phyloP scores from a whole-genome alignment of 345 rosid genomes.

The Bretschneidera sinensis region DNA sequence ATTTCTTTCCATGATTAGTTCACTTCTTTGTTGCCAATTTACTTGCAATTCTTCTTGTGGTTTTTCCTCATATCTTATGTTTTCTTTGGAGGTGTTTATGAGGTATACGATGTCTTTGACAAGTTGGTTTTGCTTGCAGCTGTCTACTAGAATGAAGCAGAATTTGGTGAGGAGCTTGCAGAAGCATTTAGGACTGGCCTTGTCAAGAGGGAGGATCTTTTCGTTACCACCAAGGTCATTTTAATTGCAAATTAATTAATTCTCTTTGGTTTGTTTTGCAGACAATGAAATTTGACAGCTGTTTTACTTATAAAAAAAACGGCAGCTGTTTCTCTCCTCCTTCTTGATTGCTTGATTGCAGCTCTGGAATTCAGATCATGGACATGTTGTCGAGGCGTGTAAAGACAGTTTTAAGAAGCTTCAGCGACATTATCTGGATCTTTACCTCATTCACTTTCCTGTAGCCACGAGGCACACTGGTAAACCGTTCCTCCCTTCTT shows the following conservation, averaged over 20 bases:
- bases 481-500: constrained; percentile 15
- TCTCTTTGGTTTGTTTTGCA: not conserved
- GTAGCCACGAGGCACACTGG: constrained; percentile 81
- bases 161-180: constrained; percentile 71
- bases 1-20: not conserved
- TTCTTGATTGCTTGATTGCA: constrained; percentile 19
- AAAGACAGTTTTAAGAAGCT: constrained; percentile 85
- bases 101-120: not conserved
- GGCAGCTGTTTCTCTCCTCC: not conserved
- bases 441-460: constrained; percentile 85
- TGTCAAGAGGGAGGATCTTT: constrained; percentile 81
- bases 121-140: constrained; percentile 34
- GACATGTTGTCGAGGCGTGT: constrained; percentile 83
- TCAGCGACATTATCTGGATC: constrained; percentile 80
- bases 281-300: not conserved
- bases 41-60: not conserved
- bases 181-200: constrained; percentile 58
- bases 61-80: not conserved
- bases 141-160: constrained; percentile 64
- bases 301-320: not conserved
- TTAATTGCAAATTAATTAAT: not conserved
- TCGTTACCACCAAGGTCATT: constrained; percentile 72
- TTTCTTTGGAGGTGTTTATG: not conserved
- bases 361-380: constrained; percentile 98
- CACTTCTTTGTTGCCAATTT: not conserved